Evolutionary conservation across 257 asterid species (phyloP), one percentile per base, ranked within the genome.

Genomic region (Plectranthus barbatus): DNA sequence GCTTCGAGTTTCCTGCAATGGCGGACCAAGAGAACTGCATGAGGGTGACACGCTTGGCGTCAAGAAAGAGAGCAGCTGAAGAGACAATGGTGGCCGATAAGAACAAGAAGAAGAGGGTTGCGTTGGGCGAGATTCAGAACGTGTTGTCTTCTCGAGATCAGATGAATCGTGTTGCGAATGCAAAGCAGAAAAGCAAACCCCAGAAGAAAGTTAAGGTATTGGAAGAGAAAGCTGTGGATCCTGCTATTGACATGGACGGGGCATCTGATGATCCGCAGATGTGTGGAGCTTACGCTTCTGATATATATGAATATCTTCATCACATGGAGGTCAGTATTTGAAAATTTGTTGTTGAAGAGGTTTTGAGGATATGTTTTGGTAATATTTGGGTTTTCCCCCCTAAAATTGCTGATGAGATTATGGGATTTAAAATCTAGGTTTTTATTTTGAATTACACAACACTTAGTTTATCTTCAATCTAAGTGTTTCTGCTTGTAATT

Each of bases 301-400:
- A 89, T 56, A 92, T 92, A 24, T 92, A 85, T 18, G 85, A 76
- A 1, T 92, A 92, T 76, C 95, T 92, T 73, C 97, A 73, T 15
- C 48, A 41, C 9, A 81, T 86, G 89, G 97, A 92, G 98, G 98
- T 89, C 11, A 26, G 80, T 71, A 7, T 52, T 26, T 65, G 12
- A 9, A 1, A 45, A 60, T 5, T 29, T 40, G 8, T 24, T 53
- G 12, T 36, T 45, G 12, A 29, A 33, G 10, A 18, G 4, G 15
- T 1, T 13, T 33, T 29, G 21, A 31, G n/a, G 4, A 58, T 40
- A 39, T 19, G 12, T 55, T 45, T 42, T 39, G 13, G 24, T 33
- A 18, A 1, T 19, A 31, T 34, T 9, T 31, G 12, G 39, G 13
- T 26, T 1, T n/a, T n/a, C n/a, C n/a, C n/a, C n/a, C n/a, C n/a